phyloP scores from a whole-genome alignment of 1,284 basidiomycete species.

The Cystobasidiaceae sp. region DNA sequence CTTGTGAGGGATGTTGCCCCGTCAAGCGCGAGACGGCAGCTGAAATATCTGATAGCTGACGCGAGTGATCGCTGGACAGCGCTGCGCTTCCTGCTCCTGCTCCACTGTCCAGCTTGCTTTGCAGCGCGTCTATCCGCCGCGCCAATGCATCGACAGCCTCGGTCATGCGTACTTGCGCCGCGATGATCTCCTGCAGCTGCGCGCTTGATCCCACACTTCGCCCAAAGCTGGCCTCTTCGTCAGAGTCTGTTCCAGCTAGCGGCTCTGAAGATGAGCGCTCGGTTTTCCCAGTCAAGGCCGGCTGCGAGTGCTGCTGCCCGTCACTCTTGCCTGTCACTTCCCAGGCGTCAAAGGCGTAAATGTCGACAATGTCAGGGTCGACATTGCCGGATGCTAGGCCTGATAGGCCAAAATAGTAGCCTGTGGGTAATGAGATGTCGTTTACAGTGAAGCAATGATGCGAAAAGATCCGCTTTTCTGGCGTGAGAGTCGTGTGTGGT shows the following conservation, averaged over 20 bases:
- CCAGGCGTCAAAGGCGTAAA: conserved; percentile 39
- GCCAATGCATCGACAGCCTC: conserved; percentile 42
- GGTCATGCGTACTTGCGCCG: conserved; percentile 40
- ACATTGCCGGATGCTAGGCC: conserved; percentile 41
- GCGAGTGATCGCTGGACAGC: not conserved
- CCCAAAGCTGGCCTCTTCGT: conserved; percentile 9
- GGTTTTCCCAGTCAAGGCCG: not conserved
- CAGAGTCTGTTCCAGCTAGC: conserved; percentile 15
- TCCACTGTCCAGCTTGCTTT: conserved; percentile 1
- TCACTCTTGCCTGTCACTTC: conserved; percentile 26
- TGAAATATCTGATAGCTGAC: conserved; percentile 13
- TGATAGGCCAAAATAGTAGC: conserved; percentile 40
- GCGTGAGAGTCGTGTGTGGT: conserved; percentile 43
- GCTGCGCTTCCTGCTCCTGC: not conserved
- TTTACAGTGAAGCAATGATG: conserved; percentile 43
- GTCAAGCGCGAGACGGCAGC: not conserved
- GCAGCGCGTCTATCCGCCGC: conserved; percentile 35
- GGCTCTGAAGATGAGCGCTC: not conserved
- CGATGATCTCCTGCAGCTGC: conserved; percentile 16
- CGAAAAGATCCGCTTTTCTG: conserved; percentile 40
- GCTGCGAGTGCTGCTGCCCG: conserved; percentile 9
- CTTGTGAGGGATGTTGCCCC: not conserved
- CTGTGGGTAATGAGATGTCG: conserved; percentile 37
- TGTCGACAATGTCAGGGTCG: conserved; percentile 42
- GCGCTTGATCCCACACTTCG: not conserved